Evolutionary conservation across 352 stramenopile species (phyloP).

Genomic region (Phytophthora pluvialis): DNA sequence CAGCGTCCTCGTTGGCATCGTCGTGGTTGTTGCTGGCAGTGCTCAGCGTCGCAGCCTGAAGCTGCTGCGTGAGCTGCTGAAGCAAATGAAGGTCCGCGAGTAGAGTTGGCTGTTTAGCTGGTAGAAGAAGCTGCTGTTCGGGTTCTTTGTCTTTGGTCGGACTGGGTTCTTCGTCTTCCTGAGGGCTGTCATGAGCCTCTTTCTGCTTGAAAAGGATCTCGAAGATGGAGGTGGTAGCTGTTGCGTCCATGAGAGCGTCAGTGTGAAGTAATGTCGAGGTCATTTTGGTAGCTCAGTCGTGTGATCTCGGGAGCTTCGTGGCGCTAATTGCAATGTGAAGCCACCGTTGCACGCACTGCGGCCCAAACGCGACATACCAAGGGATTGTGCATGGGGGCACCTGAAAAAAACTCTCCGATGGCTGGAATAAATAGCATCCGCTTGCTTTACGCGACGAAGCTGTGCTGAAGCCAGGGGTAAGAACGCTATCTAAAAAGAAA

Average conservation of each 20-base stretch:
- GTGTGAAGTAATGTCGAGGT: slow-evolving; percentile 11
- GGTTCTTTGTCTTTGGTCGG: slow-evolving; percentile 13
- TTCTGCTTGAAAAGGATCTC: slow-evolving; percentile 41
- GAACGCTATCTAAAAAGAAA: slow-evolving; percentile 1
- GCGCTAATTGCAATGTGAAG: slow-evolving; percentile 31
- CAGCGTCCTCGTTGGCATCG: slow-evolving; percentile 8
- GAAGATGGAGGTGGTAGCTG: slow-evolving; percentile 30
- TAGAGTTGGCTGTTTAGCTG: slow-evolving; percentile 32
- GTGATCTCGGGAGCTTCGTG: slow-evolving; percentile 2
- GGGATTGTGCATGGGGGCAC: slow-evolving; percentile 14
- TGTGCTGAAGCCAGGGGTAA: background rate
- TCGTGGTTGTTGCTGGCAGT: slow-evolving; percentile 33
- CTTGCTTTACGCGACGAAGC: background rate
- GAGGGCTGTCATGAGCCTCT: slow-evolving; percentile 7
- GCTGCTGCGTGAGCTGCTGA: slow-evolving; percentile 34
- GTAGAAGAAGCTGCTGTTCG: slow-evolving; percentile 12
- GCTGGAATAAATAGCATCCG: slow-evolving; percentile 7
- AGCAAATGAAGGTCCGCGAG: slow-evolving; percentile 35
- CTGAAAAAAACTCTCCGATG: background rate
- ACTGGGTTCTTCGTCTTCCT: slow-evolving; percentile 21
- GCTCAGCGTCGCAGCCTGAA: slow-evolving; percentile 22
- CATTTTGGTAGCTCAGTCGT: slow-evolving; percentile 15
- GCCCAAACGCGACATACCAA: background rate
- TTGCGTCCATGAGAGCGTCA: slow-evolving; percentile 2
- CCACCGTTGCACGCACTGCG: background rate